Conservation (phyloP, 2,329 filamentous ascomycete genomes). For the Pseudogymnoascus sp. region DNA sequence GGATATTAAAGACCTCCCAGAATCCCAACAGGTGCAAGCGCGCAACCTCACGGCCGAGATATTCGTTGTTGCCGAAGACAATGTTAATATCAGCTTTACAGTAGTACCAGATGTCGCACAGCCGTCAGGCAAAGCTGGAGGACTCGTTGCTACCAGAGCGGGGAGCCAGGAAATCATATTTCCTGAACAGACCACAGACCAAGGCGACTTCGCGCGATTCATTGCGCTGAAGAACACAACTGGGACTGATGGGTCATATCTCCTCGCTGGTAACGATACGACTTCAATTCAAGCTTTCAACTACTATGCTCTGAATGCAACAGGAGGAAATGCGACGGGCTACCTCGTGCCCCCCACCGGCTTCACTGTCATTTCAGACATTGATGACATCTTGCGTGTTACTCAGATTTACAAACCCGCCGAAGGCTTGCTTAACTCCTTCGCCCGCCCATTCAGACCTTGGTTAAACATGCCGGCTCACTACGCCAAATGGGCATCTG, state of each 20-base stretch:
- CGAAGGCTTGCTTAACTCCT: slow-evolving; percentile 69
- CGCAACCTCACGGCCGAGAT: slow-evolving; percentile 67
- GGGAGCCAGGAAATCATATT: slow-evolving; percentile 56
- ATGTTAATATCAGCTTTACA: slow-evolving; percentile 53
- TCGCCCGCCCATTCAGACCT: slow-evolving; percentile 60
- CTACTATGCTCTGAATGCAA: slow-evolving; percentile 57
- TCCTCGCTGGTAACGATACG: slow-evolving; percentile 59
- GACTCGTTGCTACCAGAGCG: slow-evolving; percentile 45
- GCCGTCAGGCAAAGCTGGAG: slow-evolving; percentile 35
- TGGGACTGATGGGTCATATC: slow-evolving; percentile 28
- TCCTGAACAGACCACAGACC: slow-evolving; percentile 56
- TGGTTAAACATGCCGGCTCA: slow-evolving; percentile 79
- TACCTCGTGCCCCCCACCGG: slow-evolving; percentile 67
- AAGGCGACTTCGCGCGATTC: slow-evolving; percentile 70
- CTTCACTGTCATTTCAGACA: slow-evolving; percentile 67
- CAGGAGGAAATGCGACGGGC: slow-evolving; percentile 65
- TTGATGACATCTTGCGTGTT: slow-evolving; percentile 73
- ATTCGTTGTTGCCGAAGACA: slow-evolving; percentile 65
- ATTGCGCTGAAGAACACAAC: slow-evolving; percentile 53
- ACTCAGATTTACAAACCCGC: slow-evolving; percentile 74
- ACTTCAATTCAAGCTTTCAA: slow-evolving; percentile 59
- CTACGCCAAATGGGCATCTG: slow-evolving; percentile 67
- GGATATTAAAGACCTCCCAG: slow-evolving; percentile 50
- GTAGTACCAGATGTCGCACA: slow-evolving; percentile 11
- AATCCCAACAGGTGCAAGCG: slow-evolving; percentile 56